Conservation (phyloP, 768 basidiomycete species). For the Macrolepiota albuminosa region DNA sequence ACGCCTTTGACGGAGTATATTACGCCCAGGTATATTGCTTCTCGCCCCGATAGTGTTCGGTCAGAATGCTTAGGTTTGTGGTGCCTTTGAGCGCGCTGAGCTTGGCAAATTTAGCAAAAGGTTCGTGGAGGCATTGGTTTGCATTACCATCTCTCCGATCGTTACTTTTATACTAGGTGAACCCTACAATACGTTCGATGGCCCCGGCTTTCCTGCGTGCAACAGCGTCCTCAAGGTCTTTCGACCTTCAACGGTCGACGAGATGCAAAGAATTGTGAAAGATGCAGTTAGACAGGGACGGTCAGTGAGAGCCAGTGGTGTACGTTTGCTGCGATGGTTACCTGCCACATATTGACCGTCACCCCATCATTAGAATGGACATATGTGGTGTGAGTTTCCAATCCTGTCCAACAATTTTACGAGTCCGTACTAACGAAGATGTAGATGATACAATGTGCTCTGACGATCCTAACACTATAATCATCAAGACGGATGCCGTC, state of each 20-base stretch:
- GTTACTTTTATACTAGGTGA: conserved; percentile 8
- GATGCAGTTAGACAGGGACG: conserved; percentile 23
- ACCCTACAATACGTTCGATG: conserved; percentile 32
- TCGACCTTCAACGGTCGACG: conserved; percentile 26
- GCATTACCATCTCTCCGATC: neutral
- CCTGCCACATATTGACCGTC: neutral
- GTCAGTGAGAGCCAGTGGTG: conserved; percentile 30
- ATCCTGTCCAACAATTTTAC: neutral
- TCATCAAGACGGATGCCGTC: conserved; percentile 30
- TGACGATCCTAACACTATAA: conserved; percentile 29
- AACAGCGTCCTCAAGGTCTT: conserved; percentile 25
- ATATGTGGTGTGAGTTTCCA: conserved; percentile 31
- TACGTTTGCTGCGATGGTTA: conserved; percentile 12
- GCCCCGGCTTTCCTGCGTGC: conserved; percentile 30
- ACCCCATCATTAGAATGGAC: conserved; percentile 23
- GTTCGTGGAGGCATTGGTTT: neutral
- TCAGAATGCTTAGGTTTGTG: neutral
- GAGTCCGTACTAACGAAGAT: neutral
- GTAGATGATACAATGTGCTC: conserved; percentile 34
- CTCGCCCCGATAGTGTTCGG: neutral
- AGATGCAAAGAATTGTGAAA: conserved; percentile 28
- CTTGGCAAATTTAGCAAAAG: neutral
- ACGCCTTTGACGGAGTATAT: neutral
- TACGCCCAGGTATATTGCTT: neutral
- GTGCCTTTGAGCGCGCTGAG: neutral